Conservation (phyloP, 1,284 basidiomycete genomes). For the Erythrobasidium hasegawianum region DNA sequence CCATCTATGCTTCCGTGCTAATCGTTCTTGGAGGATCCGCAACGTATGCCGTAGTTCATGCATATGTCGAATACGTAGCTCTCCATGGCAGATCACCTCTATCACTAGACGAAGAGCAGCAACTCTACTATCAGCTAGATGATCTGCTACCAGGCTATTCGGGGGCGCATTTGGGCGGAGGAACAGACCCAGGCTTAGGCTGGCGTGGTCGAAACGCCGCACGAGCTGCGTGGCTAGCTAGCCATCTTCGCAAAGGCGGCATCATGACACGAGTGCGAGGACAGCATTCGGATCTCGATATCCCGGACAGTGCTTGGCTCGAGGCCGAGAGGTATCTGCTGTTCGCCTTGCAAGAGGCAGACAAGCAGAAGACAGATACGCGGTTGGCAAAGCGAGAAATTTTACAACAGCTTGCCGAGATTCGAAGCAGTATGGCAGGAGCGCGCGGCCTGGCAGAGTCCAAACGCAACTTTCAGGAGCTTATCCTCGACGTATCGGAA, state of each 20-base stretch:
- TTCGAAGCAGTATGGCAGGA: constrained; percentile 22
- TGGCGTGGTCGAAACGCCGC: constrained; percentile 39
- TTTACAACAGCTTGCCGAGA: neutral
- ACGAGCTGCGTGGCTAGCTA: constrained; percentile 43
- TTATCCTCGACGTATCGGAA: neutral
- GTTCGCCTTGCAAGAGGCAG: constrained; percentile 37
- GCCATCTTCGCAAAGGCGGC: constrained; percentile 38
- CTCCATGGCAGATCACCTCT: constrained; percentile 7
- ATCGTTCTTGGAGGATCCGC: constrained; percentile 36
- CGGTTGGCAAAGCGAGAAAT: constrained; percentile 2
- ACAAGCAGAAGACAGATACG: neutral
- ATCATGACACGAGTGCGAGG: constrained; percentile 2
- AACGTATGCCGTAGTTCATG: constrained; percentile 38
- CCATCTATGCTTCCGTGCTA: constrained; percentile 39
- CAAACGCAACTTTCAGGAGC: constrained; percentile 3
- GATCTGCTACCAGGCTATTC: constrained; percentile 42
- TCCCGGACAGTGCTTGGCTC: constrained; percentile 41
- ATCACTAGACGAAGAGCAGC: neutral
- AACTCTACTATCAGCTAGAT: constrained; percentile 37
- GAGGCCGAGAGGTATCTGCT: constrained; percentile 43
- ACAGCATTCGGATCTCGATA: constrained; percentile 15
- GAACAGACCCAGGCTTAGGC: constrained; percentile 43
- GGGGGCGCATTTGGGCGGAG: constrained; percentile 41
- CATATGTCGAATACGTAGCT: constrained; percentile 44
- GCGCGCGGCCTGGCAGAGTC: constrained; percentile 12